A percentile compares a stretch with the other conserved stretches of the same genome.
phyloP scores from a whole-genome alignment of 2,329 filamentous ascomycete genomes.

The Claviceps sp. region DNA sequence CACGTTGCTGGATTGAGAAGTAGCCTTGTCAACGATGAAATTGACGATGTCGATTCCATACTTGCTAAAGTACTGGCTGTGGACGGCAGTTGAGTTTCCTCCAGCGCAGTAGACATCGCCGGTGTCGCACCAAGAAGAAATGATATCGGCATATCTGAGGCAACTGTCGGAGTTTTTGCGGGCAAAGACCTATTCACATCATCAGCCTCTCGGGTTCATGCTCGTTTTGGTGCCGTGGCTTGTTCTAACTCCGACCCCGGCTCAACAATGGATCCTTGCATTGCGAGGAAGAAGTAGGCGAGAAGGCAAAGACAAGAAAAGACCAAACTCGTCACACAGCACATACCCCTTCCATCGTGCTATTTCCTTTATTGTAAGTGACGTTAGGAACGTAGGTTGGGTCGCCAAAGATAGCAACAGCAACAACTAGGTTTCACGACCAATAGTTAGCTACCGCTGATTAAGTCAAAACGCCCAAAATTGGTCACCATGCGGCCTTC shows the following conservation, averaged over 20 bases:
- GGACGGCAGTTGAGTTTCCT: slow-evolving; percentile 17
- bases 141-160: slow-evolving; percentile 20
- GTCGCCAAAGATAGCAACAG: slow-evolving; percentile 27
- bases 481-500: neutral
- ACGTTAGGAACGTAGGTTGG: slow-evolving; percentile 24
- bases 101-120: slow-evolving; percentile 28
- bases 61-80: slow-evolving; percentile 21
- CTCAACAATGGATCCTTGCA: too few species aligned
- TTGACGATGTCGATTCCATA: slow-evolving; percentile 22
- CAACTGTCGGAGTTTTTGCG: slow-evolving; percentile 22
- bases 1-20: neutral
- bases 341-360: slow-evolving; percentile 24
- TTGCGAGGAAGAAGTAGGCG: neutral
- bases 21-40: slow-evolving; percentile 22
- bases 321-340: neutral
- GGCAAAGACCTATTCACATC: slow-evolving; percentile 19
- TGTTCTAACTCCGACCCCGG: too few species aligned
- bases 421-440: slow-evolving; percentile 19
- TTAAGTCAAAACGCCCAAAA: neutral
- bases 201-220: neutral
- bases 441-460: neutral
- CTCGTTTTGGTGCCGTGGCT: neutral
- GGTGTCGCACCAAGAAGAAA: slow-evolving; percentile 28
- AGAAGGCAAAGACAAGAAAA: neutral
- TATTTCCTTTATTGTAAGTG: slow-evolving; percentile 24